phyloP scores from a whole-genome alignment of 805 yeast genomes.

The Cyberlindnera euphorbiae region DNA sequence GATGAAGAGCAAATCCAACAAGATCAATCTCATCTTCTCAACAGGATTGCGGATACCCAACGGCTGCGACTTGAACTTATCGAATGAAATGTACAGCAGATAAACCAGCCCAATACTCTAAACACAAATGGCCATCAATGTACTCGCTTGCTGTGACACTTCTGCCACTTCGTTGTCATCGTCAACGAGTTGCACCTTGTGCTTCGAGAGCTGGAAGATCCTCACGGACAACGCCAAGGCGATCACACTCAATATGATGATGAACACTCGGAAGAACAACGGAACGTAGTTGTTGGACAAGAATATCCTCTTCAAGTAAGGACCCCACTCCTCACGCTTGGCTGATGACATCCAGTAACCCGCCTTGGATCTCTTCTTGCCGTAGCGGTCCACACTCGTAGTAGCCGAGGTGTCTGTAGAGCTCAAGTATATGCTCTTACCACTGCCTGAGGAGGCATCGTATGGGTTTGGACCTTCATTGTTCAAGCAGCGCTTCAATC shows the following conservation, averaged over 20 bases:
- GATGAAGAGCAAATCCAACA: slow-evolving; percentile 81
- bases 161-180: slow-evolving; percentile 16
- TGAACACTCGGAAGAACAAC: slow-evolving; percentile 59
- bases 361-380: slow-evolving; percentile 46
- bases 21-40: slow-evolving; percentile 74
- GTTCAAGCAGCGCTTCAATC: slow-evolving; percentile 49
- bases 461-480: slow-evolving; percentile 25
- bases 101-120: slow-evolving; percentile 76
- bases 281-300: slow-evolving; percentile 81
- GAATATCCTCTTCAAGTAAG: slow-evolving; percentile 53
- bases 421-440: slow-evolving; percentile 5
- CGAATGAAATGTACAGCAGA: slow-evolving; percentile 76
- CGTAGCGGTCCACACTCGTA: slow-evolving; percentile 21
- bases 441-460: neutral
- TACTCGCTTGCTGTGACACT: slow-evolving; percentile 75
- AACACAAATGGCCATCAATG: slow-evolving; percentile 88
- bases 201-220: slow-evolving; percentile 41
- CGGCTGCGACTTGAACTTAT: slow-evolving; percentile 90
- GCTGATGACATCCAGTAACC: slow-evolving; percentile 66
- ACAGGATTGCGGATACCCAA: slow-evolving; percentile 82
- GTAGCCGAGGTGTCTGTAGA: slow-evolving; percentile 5
- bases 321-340: slow-evolving; percentile 59
- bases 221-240: slow-evolving; percentile 71
- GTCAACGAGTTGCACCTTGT: slow-evolving; percentile 15
- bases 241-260: slow-evolving; percentile 52